Conservation (phyloP, 116 monocot genomes). For the Iris pallida region DNA sequence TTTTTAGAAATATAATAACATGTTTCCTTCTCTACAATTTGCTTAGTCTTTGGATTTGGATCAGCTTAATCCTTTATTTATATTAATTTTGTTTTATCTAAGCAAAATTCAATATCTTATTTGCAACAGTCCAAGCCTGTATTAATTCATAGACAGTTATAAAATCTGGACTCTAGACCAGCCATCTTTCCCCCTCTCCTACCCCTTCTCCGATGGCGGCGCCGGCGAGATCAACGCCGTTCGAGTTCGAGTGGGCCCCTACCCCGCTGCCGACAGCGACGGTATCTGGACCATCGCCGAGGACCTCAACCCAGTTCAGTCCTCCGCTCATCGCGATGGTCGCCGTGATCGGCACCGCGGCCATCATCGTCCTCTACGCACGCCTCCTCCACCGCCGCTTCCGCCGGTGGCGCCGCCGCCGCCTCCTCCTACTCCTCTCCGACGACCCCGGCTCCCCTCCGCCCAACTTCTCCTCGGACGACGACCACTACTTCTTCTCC, state of each 20-base stretch:
- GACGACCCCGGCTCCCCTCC: slow-evolving; percentile 6
- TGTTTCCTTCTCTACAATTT: too few relatives aligned
- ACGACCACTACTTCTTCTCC: slow-evolving; percentile 37
- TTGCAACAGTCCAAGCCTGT: too few relatives aligned
- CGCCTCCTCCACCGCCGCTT: slow-evolving; percentile 32
- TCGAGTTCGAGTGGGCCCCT: slow-evolving; percentile 29
- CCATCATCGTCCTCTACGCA: slow-evolving; percentile 80
- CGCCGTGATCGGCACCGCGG: slow-evolving; percentile 76
- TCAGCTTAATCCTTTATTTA: too few relatives aligned
- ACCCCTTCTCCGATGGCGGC: slow-evolving; percentile 7
- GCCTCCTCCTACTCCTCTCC: slow-evolving; percentile 12
- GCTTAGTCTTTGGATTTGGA: too few relatives aligned
- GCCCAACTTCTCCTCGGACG: slow-evolving; percentile 10
- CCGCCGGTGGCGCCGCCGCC: slow-evolving; percentile 28
- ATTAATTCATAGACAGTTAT: neutral
- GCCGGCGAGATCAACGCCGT: slow-evolving; percentile 17
- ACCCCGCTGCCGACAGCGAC: slow-evolving; percentile 4
- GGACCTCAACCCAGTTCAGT: slow-evolving; percentile 34
- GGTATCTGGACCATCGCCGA: neutral
- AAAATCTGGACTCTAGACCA: neutral
- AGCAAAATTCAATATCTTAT: neutral
- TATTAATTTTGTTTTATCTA: too few relatives aligned
- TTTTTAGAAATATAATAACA: too few relatives aligned
- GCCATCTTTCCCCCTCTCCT: neutral
- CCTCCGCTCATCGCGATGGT: slow-evolving; percentile 89